Evolutionary conservation across 176 grass and related monocot genomes (phyloP).

Genomic region (Puya raimondii): DNA sequence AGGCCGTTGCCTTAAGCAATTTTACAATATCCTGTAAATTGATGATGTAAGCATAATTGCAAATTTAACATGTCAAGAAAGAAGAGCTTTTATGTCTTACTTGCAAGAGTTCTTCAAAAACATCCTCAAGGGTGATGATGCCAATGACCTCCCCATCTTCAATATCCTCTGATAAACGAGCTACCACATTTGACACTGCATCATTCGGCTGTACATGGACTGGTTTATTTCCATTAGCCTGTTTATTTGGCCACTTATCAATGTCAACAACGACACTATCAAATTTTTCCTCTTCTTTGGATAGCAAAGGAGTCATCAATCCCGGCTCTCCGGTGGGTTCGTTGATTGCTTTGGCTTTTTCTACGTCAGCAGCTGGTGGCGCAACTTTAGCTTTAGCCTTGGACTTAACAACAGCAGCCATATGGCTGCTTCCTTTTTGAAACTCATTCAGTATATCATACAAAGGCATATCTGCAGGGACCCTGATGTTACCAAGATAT

Average conservation of each 20-base stretch:
- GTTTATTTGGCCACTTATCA: slow-evolving; percentile 42
- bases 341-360: slow-evolving; percentile 38
- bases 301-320: slow-evolving; percentile 52
- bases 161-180: slow-evolving; percentile 72
- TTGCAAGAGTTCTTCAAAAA: slow-evolving; percentile 99
- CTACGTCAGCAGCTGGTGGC: slow-evolving; percentile 16
- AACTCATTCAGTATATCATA: slow-evolving; percentile 99
- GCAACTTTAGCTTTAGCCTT: slow-evolving; percentile 43
- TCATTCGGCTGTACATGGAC: slow-evolving; percentile 22
- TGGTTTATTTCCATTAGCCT: slow-evolving; percentile 44
- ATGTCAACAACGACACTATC: slow-evolving; percentile 66
- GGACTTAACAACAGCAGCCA: slow-evolving; percentile 92
- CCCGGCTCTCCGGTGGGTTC: slow-evolving; percentile 24
- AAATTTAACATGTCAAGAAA: background rate
- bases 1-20: background rate
- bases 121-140: slow-evolving; percentile 98
- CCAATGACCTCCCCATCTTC: slow-evolving; percentile 98
- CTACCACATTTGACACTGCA: slow-evolving; percentile 21
- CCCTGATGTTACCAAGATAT: slow-evolving; percentile 44
- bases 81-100: slow-evolving; percentile 24
- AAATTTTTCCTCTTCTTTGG: slow-evolving; percentile 45
- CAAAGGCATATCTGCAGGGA: slow-evolving; percentile 94
- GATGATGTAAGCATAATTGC: background rate
- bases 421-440: slow-evolving; percentile 99
- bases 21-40: background rate